A percentile compares a stretch with the other conserved stretches of the same genome.
Evolutionary conservation across 148 eudicot genomes (phyloP).

Genomic region (Hydrangea macrophylla): DNA sequence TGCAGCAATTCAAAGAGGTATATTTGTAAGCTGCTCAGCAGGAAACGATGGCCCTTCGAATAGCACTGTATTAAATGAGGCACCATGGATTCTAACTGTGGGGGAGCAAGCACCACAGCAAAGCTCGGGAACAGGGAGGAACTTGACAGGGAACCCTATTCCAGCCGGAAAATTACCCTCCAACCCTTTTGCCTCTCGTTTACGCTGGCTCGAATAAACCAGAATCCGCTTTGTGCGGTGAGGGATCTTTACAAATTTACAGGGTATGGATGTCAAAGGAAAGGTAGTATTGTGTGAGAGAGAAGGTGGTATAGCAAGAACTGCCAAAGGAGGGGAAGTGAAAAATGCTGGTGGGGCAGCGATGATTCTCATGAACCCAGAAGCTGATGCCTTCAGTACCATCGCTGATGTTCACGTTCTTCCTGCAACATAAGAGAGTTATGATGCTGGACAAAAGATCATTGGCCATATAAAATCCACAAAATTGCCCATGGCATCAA

Average conservation of each 20-base stretch:
- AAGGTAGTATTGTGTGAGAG: conserved; percentile 28
- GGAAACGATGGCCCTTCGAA: conserved; percentile 34
- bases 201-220: conserved; percentile 1
- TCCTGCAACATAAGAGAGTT: conserved; percentile 28
- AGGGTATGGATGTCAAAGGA: conserved; percentile 11
- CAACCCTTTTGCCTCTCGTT: conserved; percentile 10
- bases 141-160: conserved; percentile 21
- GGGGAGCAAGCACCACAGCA: conserved; percentile 35
- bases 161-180: conserved; percentile 12
- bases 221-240: conserved; percentile 9
- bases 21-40: conserved; percentile 39
- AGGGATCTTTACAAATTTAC: conserved; percentile 13
- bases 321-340: conserved; percentile 24
- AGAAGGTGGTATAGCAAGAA: conserved; percentile 11
- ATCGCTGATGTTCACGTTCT: conserved; percentile 29
- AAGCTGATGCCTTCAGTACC: conserved; percentile 20
- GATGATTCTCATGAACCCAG: conserved; percentile 23
- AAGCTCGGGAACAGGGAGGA: conserved; percentile 14
- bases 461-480: conserved; percentile 26
- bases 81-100: conserved; percentile 50
- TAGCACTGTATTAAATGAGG: conserved; percentile 7
- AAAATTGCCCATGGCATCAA: conserved; percentile 20
- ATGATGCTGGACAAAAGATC: conserved; percentile 17
- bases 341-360: conserved; percentile 33
- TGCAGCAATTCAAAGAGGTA: conserved; percentile 35